A percentile compares a stretch with the other conserved stretches of the same genome.
These are phyloP conservation scores for Lentinula sp. DNA, from an alignment of 768 basidiomycete species.

Conservation along the genomic window DNA sequence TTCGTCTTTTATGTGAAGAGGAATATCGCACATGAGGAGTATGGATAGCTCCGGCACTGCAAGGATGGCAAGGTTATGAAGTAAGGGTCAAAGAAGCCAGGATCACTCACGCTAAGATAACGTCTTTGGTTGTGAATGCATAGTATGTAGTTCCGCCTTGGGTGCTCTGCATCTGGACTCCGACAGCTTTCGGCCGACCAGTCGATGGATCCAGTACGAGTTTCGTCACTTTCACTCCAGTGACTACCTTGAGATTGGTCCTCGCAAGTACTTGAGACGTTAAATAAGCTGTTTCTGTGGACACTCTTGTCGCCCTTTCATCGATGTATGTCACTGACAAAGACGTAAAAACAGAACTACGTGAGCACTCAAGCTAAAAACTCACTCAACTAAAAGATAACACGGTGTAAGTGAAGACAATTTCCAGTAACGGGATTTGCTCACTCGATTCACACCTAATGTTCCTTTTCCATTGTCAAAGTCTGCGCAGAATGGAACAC, in stretches of 20 bases:
- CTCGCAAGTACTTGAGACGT: conserved; percentile 52
- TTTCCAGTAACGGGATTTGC: conserved; percentile 10
- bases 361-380: neutral
- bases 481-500: conserved; percentile 27
- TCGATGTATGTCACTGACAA: conserved; percentile 60
- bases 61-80: neutral
- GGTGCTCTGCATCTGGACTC: conserved; percentile 25
- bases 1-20: neutral
- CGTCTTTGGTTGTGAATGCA: conserved; percentile 45
- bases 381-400: neutral
- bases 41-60: conserved; percentile 57
- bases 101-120: conserved; percentile 47
- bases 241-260: conserved; percentile 54
- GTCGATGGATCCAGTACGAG: conserved; percentile 36
- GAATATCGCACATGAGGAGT: conserved; percentile 44
- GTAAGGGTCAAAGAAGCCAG: neutral
- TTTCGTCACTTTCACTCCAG: conserved; percentile 45
- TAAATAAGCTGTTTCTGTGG: conserved; percentile 58
- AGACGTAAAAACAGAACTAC: neutral
- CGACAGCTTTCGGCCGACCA: conserved; percentile 36
- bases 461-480: conserved; percentile 56
- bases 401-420: neutral
- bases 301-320: conserved; percentile 40
- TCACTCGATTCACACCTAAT: conserved; percentile 54
- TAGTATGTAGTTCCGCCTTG: conserved; percentile 29